Base-by-base conservation (phyloP, 352 stramenopile genomes). In the Pythium insidiosum region DNA sequence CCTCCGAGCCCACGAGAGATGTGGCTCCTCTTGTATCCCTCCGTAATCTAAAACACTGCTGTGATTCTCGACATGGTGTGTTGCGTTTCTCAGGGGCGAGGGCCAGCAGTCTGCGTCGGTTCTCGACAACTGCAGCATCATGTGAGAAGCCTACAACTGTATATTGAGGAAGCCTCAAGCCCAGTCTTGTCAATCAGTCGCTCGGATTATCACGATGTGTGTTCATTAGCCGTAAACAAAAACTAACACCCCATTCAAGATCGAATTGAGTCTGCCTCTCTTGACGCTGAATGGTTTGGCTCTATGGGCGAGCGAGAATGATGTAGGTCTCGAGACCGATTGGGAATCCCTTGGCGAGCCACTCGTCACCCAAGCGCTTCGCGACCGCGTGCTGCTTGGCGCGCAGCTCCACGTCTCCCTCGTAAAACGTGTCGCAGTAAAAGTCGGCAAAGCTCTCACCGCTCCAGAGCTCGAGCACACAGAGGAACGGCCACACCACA, bases 251-350 rank as follows among this genome's bases (percentile, higher is more conserved):
- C n/a, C n/a, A n/a, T n/a, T n/a, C n/a, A n/a, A n/a, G n/a, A n/a
- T n/a, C n/a, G n/a, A n/a, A n/a, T n/a, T n/a, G n/a, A n/a, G n/a
- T n/a, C n/a, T n/a, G n/a, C n/a, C n/a, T n/a, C n/a, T n/a, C n/a
- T n/a, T n/a, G n/a, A n/a, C n/a, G n/a, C n/a, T n/a, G n/a, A n/a
- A n/a, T n/a, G n/a, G n/a, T n/a, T n/a, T n/a, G n/a, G n/a, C n/a
- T n/a, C n/a, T n/a, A n/a, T n/a, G 38, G 21, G 10, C 24, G 24
- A 9, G 68, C 65, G 4, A 81, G 23, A 22, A 84, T 65, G 43
- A 84, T 58, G 43, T 74, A 78, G 16, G 60, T 67, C 47, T 84
- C 71, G 21, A 80, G 46, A 1, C 68, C 71, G 35, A 84, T 78
- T 10, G 71, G 71, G 13, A 59, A 52, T 12, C 71, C 68, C 41